These are phyloP conservation scores for Cryptosporidium xiaoi DNA, from an alignment of 169 alveolate species.

Conservation along the genomic window DNA sequence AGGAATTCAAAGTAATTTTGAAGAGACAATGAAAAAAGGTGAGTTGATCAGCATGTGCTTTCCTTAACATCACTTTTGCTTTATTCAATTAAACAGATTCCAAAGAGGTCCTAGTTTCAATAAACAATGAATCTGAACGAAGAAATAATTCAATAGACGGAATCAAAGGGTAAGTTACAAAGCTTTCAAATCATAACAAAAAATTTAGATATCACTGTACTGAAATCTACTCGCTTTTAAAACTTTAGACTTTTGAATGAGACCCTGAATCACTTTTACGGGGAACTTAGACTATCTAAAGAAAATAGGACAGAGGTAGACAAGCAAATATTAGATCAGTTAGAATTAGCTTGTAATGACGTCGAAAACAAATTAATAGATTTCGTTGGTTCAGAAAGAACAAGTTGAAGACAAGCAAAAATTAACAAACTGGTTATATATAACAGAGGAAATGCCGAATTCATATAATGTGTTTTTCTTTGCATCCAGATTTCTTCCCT, in stretches of 20 bases:
- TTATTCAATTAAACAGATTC: no score
- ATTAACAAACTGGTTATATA: background rate
- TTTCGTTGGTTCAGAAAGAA: conserved; percentile 5
- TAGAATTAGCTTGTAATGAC: conserved; percentile 62
- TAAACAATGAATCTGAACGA: conserved; percentile 20
- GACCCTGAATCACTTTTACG: conserved; percentile 22
- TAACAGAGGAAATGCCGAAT: background rate
- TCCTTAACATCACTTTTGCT: no score
- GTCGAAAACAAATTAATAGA: conserved; percentile 42
- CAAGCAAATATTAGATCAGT: conserved; percentile 36
- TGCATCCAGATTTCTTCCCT: no score
- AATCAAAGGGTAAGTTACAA: conserved; percentile 42
- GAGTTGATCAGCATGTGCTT: background rate
- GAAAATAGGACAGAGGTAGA: conserved; percentile 21
- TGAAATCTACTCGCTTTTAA: background rate
- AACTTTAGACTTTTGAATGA: conserved; percentile 19
- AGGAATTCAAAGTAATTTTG: background rate
- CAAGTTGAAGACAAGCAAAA: background rate
- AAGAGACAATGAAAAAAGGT: conserved; percentile 4
- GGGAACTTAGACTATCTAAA: conserved; percentile 25
- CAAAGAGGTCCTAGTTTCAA: no score
- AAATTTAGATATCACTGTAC: background rate
- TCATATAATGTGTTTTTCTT: background rate
- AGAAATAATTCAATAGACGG: conserved; percentile 25
- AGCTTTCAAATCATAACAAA: background rate